A percentile compares a stretch with the other conserved stretches of the same genome.
These are phyloP conservation scores for Fusarium cicatricum DNA, from an alignment of 2,329 filamentous ascomycete species.

Conservation along the genomic window DNA sequence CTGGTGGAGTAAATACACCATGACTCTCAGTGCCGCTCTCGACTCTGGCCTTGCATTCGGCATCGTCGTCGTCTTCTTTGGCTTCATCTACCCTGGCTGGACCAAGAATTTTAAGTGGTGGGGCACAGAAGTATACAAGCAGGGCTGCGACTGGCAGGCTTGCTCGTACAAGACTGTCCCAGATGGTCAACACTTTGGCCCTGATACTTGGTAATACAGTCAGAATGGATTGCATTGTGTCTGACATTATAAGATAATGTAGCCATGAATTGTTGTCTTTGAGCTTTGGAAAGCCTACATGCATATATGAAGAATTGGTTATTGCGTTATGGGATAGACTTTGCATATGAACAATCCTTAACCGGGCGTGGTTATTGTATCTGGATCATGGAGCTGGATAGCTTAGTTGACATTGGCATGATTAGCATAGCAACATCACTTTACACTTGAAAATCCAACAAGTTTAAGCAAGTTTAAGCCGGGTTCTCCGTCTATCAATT, in stretches of 20 bases:
- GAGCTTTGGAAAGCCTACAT: constrained; percentile 3
- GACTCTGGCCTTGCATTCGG: constrained; percentile 85
- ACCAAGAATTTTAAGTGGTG: constrained; percentile 82
- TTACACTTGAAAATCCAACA: constrained; percentile 15
- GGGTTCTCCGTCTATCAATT: constrained; percentile 44
- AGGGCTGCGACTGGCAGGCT: constrained; percentile 85
- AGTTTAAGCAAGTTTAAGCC: constrained; percentile 35
- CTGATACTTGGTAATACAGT: constrained; percentile 60
- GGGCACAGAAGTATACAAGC: constrained; percentile 87
- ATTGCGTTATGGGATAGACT: constrained; percentile 27
- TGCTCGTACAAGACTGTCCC: constrained; percentile 74
- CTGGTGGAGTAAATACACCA: constrained; percentile 94
- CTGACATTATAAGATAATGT: not conserved
- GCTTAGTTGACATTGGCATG: too few relatives aligned
- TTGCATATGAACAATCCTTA: constrained; percentile 16
- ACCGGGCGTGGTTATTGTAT: constrained; percentile 8
- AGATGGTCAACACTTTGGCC: constrained; percentile 72
- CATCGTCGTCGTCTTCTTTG: constrained; percentile 85
- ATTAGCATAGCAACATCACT: constrained; percentile 5
- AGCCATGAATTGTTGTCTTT: not conserved
- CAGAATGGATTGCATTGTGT: not conserved
- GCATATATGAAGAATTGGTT: constrained; percentile 29
- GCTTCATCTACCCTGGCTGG: constrained; percentile 81
- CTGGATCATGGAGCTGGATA: not conserved
- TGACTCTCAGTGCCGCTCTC: constrained; percentile 84